Conservation (phyloP, 2,329 filamentous ascomycete species). For the Diplodia scrobiculata region DNA sequence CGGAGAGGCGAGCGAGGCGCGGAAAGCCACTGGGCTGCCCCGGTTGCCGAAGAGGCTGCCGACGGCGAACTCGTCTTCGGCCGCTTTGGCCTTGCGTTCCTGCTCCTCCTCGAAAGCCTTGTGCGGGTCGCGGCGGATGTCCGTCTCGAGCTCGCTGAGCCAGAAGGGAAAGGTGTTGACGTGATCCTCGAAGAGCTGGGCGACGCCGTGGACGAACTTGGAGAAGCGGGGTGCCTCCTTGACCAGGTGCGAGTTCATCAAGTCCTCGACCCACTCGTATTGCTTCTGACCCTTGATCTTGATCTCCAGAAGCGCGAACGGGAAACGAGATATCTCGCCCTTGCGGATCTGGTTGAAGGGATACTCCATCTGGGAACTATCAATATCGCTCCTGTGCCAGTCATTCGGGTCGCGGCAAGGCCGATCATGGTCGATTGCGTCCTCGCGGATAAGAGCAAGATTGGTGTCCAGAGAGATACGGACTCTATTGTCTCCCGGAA, state of each 20-base stretch:
- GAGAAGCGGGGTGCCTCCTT: constrained; percentile 88
- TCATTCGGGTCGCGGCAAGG: constrained; percentile 84
- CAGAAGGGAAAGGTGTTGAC: constrained; percentile 97
- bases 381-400: constrained; percentile 92
- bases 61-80: constrained; percentile 84
- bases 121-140: constrained; percentile 92
- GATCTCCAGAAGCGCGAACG: constrained; percentile 88
- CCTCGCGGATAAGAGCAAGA: constrained; percentile 78
- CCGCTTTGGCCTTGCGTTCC: constrained; percentile 74
- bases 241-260: constrained; percentile 90
- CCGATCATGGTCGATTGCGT: constrained; percentile 74
- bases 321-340: constrained; percentile 88
- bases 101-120: constrained; percentile 90
- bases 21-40: constrained; percentile 51
- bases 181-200: constrained; percentile 86
- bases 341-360: constrained; percentile 86
- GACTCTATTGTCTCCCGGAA: constrained; percentile 85
- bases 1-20: constrained; percentile 66
- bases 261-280: constrained; percentile 83
- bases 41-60: constrained; percentile 74
- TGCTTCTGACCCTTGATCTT: constrained; percentile 73
- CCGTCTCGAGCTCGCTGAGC: constrained; percentile 86
- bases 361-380: constrained; percentile 77
- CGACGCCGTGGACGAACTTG: constrained; percentile 94
- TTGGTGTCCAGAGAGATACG: constrained; percentile 92